These are phyloP conservation scores for Calvatia gigantea DNA, from an alignment of 768 basidiomycete species.

Conservation along the genomic window DNA sequence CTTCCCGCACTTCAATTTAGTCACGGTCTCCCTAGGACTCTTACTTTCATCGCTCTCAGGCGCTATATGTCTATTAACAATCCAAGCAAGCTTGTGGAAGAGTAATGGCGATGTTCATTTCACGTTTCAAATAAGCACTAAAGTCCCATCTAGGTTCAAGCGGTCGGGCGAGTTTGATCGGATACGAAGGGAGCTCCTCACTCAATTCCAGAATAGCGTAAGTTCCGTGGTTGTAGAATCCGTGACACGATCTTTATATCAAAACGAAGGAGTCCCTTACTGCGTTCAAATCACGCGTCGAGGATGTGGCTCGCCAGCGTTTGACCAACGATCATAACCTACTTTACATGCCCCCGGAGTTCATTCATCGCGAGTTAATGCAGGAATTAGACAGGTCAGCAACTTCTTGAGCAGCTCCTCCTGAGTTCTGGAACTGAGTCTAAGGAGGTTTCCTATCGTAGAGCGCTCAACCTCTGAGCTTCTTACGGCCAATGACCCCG, in stretches of 20 bases:
- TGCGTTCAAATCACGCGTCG: slow-evolving; percentile 55
- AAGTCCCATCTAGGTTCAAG: slow-evolving; percentile 53
- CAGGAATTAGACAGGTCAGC: slow-evolving; percentile 69
- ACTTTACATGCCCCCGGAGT: slow-evolving; percentile 47
- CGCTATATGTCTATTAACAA: slow-evolving; percentile 45
- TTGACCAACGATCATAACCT: slow-evolving; percentile 52
- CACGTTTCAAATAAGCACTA: background rate
- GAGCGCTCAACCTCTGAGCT: slow-evolving; percentile 12
- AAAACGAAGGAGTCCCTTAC: slow-evolving; percentile 43
- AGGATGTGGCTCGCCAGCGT: slow-evolving; percentile 57
- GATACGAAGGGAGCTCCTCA: slow-evolving; percentile 59
- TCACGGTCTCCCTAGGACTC: too few species aligned
- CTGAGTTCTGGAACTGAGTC: background rate
- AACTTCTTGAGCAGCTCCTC: background rate
- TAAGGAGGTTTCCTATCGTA: slow-evolving; percentile 9
- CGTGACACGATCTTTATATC: background rate
- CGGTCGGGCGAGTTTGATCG: slow-evolving; percentile 78
- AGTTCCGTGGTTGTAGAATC: background rate
- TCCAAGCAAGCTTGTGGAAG: slow-evolving; percentile 61
- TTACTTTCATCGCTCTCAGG: background rate
- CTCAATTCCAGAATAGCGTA: slow-evolving; percentile 46
- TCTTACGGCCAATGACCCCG: slow-evolving; percentile 8
- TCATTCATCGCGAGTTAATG: slow-evolving; percentile 57
- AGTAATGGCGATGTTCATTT: slow-evolving; percentile 36
- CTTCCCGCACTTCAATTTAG: too few species aligned